Evolutionary conservation across 2,329 filamentous ascomycete genomes (phyloP), one percentile per base, ranked within the genome.

Genomic region (Apiospora kogelbergensis): DNA sequence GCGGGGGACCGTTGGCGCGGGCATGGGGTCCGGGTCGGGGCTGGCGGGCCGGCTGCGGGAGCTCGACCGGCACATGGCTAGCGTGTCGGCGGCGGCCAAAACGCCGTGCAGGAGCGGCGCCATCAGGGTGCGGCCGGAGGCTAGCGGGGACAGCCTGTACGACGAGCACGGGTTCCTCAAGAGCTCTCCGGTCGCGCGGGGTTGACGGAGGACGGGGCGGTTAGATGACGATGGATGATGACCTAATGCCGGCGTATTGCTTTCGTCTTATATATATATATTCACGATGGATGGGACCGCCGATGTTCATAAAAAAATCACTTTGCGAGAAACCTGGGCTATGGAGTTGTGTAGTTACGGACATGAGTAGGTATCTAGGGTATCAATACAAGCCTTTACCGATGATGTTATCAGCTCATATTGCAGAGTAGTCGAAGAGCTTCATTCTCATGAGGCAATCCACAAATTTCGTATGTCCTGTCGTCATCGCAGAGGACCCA

Each of bases 141-240:
- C 11, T 1, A 63, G 68, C 24, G 33, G 10, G 20, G 68, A 69
- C 9, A 69, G 70, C n/a, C 63, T 77, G 57, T 77, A 77, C 30
- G 76, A 75, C 63, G 69, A 72, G 13, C 70, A 74, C 63, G 73
- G 73, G 42, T 75, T 76, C 60, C 48, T 75, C 63, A 76, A 71
- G 70, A 72, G 66, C 41, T 72, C 73, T 20, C 64, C 67, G 6
- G 22, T 63, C 33, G 20, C 17, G 22, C 65, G 60, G n/a, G 42
- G 15, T 30, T 65, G 48, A 64, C 9, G 22, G 26, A 24, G 46
- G 63, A 68, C 53, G 53, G n/a, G n/a, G n/a, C n/a, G n/a, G n/a
- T n/a, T n/a, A n/a, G n/a, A n/a, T n/a, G n/a, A n/a, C n/a, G n/a
- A 64, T 11, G 22, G 26, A 24, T 64, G 63, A 68, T 65, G 53